Conservation (phyloP, 164 flowering plant genomes). For the Taxillus chinensis region DNA sequence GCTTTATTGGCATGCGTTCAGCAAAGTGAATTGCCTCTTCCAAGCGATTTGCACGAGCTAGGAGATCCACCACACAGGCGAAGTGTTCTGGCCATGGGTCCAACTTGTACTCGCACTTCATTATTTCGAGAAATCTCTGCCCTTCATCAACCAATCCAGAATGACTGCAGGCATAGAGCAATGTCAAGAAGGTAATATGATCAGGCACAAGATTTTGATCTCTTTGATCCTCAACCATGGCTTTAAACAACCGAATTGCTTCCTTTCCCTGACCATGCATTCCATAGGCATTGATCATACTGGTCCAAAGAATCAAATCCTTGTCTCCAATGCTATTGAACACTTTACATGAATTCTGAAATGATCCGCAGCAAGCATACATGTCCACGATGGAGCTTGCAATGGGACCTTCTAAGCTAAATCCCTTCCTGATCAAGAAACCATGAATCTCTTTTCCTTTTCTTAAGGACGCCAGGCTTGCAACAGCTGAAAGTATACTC, state of each 20-base stretch:
- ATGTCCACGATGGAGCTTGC: constrained; percentile 62
- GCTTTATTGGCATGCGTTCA: constrained; percentile 39
- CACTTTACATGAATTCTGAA: constrained; percentile 35
- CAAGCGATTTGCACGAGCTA: constrained; percentile 61
- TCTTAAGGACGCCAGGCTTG: constrained; percentile 48
- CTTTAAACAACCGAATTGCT: constrained; percentile 44
- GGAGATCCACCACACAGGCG: constrained; percentile 77
- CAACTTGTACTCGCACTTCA: constrained; percentile 44
- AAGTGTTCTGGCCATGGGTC: constrained; percentile 91
- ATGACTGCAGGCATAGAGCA: constrained; percentile 84
- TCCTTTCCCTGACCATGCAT: constrained; percentile 68
- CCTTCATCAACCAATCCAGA: constrained; percentile 63
- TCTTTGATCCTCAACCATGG: constrained; percentile 23
- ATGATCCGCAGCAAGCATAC: constrained; percentile 67
- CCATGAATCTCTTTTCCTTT: constrained; percentile 84
- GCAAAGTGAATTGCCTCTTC: constrained; percentile 62
- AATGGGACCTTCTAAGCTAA: constrained; percentile 34
- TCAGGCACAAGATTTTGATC: constrained; percentile 43
- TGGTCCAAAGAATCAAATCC: constrained; percentile 49
- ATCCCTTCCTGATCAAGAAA: constrained; percentile 40
- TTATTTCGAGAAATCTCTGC: constrained; percentile 27
- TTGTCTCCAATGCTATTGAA: constrained; percentile 24
- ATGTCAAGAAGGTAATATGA: constrained; percentile 61
- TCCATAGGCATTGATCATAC: constrained; percentile 75
- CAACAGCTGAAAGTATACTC: constrained; percentile 52